Base-by-base conservation (phyloP, 371 early-diverging fungal genomes). In the Batrachochytrium dendrobatidis region DNA sequence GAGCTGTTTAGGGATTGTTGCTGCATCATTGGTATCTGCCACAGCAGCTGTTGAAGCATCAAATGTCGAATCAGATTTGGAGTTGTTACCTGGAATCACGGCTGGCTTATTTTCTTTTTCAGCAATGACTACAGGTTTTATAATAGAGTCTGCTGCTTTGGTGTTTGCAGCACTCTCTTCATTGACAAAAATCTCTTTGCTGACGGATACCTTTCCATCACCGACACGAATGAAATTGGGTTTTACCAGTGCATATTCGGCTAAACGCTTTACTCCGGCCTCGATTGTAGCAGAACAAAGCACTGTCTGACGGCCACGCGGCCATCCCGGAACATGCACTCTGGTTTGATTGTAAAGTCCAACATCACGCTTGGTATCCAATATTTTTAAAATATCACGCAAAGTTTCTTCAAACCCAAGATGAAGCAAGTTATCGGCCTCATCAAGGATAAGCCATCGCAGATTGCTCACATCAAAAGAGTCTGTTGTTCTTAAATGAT, bases 261-360 rank as follows among this genome's bases (percentile, higher is more conserved):
- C 94, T 34, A 96, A 74, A 26, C 82, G 73, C 66, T 83, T 77
- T n/a, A 94, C 92, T 43, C 87, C 86, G 33, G 83, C 87, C 56
- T 84, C 78, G 29, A 95, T 71, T 0, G 97, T 96, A 6, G 97
- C 97, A 3, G 97, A 96, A 64, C 94, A 93, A 46, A 96, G 70
- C n/a, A 95, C 76, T 0, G 86, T 90, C 65, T 91, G 93, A 57
- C 67, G 46, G 20, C 64, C 60, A 2, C 53, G 25, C 10, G 78
- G 78, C 78, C 73, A 72, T 8, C 53, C 26, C 10, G 51, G 43
- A 0, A 72, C 53, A 1, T 22, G 17, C 24, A 69, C 25, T n/a
- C 75, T 58, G 10, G 53, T 61, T 5, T 55, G 29, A 2, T 53
- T 46, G 18, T 48, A 54, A 1, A 53, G 57, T 12, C 65, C 66